These are phyloP conservation scores for Venturia oleaginea DNA, from an alignment of 2,329 filamentous ascomycete genomes.

Conservation along the genomic window DNA sequence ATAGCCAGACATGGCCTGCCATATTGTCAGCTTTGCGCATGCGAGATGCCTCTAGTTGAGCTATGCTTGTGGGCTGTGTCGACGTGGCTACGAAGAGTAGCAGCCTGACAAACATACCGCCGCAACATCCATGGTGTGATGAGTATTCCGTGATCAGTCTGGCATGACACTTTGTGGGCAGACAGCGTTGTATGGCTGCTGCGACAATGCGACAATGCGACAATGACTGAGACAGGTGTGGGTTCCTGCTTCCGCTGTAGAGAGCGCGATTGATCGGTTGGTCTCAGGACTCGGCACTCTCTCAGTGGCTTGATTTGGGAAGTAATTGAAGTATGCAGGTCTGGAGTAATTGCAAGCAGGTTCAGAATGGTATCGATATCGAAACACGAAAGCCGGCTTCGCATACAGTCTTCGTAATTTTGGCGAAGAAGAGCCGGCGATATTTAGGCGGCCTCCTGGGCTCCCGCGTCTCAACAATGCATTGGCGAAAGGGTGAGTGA, in stretches of 20 bases:
- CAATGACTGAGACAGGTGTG: neutral
- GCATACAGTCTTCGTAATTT: no score
- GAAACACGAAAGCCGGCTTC: no score
- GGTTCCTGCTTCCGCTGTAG: constrained; percentile 3
- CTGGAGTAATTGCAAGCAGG: no score
- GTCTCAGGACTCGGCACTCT: no score
- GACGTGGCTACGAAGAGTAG: neutral
- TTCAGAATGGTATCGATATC: no score
- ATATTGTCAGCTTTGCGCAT: constrained; percentile 12
- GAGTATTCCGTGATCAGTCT: neutral
- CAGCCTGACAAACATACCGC: constrained; percentile 4
- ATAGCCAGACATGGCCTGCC: constrained; percentile 86
- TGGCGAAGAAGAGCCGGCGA: no score
- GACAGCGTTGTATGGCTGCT: constrained; percentile 4
- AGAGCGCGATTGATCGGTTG: neutral
- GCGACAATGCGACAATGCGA: constrained; percentile 3
- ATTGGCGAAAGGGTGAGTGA: no score
- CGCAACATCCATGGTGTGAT: constrained; percentile 11
- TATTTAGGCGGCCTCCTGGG: no score
- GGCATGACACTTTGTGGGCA: neutral
- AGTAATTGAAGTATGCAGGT: no score
- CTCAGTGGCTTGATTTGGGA: no score
- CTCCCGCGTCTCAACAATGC: no score
- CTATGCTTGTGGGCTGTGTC: neutral
- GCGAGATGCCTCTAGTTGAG: neutral